Conservation (phyloP, 768 basidiomycete genomes). For the Pulveroboletus sp. region DNA sequence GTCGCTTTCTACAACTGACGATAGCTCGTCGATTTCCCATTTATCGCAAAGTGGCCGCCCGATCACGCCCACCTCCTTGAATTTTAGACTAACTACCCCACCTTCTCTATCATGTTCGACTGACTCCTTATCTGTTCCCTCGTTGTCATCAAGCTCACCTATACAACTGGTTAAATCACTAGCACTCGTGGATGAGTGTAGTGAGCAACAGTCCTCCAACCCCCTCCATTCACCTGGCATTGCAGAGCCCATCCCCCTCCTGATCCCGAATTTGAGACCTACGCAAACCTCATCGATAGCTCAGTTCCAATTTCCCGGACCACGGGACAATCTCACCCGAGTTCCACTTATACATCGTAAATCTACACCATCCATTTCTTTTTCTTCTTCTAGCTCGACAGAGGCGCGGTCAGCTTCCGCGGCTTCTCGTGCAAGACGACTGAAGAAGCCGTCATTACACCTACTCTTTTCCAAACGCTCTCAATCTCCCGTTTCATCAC, state of each 20-base stretch:
- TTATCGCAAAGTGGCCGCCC: conserved; percentile 28
- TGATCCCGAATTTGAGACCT: conserved; percentile 21
- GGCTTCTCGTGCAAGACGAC: conserved; percentile 30
- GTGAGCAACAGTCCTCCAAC: conserved; percentile 23
- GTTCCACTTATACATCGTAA: conserved; percentile 33
- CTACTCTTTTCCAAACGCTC: conserved; percentile 66
- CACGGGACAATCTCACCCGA: conserved; percentile 27
- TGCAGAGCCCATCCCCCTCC: conserved; percentile 27
- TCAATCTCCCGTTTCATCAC: conserved; percentile 39
- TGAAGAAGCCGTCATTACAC: conserved; percentile 67
- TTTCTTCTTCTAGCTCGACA: conserved; percentile 29
- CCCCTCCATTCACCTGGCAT: conserved; percentile 26
- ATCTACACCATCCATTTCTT: conserved; percentile 33
- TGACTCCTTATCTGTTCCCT: conserved; percentile 55
- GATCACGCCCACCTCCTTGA: conserved; percentile 32
- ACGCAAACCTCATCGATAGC: conserved; percentile 12
- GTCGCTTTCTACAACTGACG: conserved; percentile 26
- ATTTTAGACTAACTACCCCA: conserved; percentile 30
- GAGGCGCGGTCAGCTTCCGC: conserved; percentile 36
- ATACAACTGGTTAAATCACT: conserved; percentile 35
- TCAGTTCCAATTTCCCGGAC: conserved; percentile 46
- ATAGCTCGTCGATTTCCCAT: conserved; percentile 32
- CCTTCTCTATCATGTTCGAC: conserved; percentile 54
- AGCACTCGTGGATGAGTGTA: conserved; percentile 30
- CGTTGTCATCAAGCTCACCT: conserved; percentile 44